Base-by-base conservation (phyloP, 106 monocot species). In the Chionographis japonica region DNA sequence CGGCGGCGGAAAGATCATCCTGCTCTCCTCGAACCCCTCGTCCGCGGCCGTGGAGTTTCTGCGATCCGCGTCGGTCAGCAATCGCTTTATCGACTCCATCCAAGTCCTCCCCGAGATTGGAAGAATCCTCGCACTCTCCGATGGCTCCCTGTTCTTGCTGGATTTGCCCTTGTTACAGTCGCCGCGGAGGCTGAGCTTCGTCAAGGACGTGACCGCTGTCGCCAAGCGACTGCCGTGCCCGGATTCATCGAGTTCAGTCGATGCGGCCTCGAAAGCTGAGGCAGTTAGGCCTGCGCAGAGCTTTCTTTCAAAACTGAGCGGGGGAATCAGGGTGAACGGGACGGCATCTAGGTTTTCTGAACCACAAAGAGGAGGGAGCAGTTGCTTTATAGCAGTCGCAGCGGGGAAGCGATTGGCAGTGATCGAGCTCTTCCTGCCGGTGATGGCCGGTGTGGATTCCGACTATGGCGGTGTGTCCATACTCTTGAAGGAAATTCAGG, bases 1-100 rank as follows among this genome's bases (percentile, higher is more conserved):
- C 62, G 77, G 77, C 15, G 83, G 80, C 38, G 94, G 94, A 36
- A 84, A 82, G 63, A 54, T 95, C 46, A 6, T 95, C 63, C 65
- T 95, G 27, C 58, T 88, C 63, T 79, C 91, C 52, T 40, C 77
- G 19, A 56, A 66, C 16, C 63, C 74, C 2, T 66, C 71, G 27
- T 35, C 56, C 12, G 12, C 66, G 4, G 2, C 51, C 12, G 59
- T 74, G 0, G 65, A 77, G 39, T 76, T 91, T 63, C 38, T 86
- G 3, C 63, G 72, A 35, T 76, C 84, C 35, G 62, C 69, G 0
- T 62, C 92, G n/a, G 37, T 97, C 27, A 66, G 67, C 41, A 56
- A 56, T 50, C 78, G 82, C 19, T 56, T 74, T 20, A 76, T 97
- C 63, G 84, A 89, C 10, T 79, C 79, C 6, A 80, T 97, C 62